Evolutionary conservation across 306 rosid genomes (phyloP).

Genomic region (Quercus aquifolioides): DNA sequence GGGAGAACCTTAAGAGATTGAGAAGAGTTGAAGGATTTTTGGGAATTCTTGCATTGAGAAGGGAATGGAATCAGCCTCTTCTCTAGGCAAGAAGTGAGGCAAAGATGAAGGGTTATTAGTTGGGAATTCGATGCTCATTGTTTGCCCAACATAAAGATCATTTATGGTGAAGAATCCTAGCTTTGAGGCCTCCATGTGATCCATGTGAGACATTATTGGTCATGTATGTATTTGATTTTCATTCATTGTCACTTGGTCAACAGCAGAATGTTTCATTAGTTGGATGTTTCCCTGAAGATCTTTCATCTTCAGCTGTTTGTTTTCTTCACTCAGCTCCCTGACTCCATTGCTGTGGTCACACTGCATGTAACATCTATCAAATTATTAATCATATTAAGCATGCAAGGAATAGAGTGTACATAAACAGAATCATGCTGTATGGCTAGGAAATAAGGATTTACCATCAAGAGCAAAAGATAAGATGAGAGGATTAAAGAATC

Average conservation of each 20-base stretch:
- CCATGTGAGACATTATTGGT: slow-evolving; percentile 25
- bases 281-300: no score
- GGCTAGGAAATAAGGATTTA: no score
- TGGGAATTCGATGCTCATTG: slow-evolving; percentile 53
- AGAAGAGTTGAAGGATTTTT: slow-evolving; percentile 49
- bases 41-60: slow-evolving; percentile 47
- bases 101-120: slow-evolving; percentile 37
- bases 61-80: slow-evolving; percentile 63
- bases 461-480: no score
- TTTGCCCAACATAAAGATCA: slow-evolving; percentile 49
- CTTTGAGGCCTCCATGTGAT: slow-evolving; percentile 43
- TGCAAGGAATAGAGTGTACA: no score
- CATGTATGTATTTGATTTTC: slow-evolving; percentile 2
- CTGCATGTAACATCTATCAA: no score
- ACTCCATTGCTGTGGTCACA: no score
- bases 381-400: no score
- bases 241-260: slow-evolving; percentile 4
- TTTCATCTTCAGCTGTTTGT: no score
- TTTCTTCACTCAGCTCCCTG: no score
- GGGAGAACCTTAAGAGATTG: slow-evolving; percentile 46
- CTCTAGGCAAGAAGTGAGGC: slow-evolving; percentile 51
- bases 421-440: no score
- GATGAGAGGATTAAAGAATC: no score
- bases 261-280: no score
- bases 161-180: slow-evolving; percentile 58